These are phyloP conservation scores for Scenedesmus sp. DNA, from an alignment of 163 green algal species.

Conservation along the genomic window DNA sequence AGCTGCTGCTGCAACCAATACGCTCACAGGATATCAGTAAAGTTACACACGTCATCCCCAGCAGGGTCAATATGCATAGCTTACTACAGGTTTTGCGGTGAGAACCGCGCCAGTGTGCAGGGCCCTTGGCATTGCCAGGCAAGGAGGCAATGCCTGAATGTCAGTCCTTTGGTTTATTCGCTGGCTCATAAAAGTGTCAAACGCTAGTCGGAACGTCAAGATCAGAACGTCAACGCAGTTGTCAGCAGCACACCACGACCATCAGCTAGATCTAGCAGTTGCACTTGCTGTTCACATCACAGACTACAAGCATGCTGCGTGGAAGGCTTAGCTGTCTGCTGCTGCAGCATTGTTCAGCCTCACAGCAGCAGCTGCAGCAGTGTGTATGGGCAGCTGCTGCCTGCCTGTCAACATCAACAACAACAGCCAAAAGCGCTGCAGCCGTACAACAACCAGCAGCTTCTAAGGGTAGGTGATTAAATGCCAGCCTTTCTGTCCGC, in stretches of 20 bases:
- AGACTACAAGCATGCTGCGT: background rate
- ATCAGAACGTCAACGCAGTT: background rate
- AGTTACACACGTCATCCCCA: background rate
- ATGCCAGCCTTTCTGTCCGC: background rate
- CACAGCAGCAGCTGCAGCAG: slow-evolving; percentile 10
- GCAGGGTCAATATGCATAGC: background rate
- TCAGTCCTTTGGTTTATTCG: no score
- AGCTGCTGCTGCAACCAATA: background rate
- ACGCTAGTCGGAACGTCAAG: background rate
- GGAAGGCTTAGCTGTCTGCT: background rate
- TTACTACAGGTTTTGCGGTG: slow-evolving; percentile 18
- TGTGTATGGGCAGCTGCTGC: background rate
- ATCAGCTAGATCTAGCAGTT: background rate
- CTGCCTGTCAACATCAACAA: background rate
- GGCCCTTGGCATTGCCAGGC: no score
- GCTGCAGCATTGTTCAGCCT: background rate
- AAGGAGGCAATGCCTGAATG: no score
- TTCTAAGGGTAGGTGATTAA: background rate
- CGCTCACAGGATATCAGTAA: background rate
- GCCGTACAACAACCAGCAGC: background rate
- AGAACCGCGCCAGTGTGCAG: background rate
- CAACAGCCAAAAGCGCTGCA: background rate
- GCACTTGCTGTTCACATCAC: background rate
- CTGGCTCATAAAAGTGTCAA: no score
- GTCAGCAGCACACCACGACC: background rate